phyloP scores from a whole-genome alignment of 441 rosid species.

The Viola pubescens region DNA sequence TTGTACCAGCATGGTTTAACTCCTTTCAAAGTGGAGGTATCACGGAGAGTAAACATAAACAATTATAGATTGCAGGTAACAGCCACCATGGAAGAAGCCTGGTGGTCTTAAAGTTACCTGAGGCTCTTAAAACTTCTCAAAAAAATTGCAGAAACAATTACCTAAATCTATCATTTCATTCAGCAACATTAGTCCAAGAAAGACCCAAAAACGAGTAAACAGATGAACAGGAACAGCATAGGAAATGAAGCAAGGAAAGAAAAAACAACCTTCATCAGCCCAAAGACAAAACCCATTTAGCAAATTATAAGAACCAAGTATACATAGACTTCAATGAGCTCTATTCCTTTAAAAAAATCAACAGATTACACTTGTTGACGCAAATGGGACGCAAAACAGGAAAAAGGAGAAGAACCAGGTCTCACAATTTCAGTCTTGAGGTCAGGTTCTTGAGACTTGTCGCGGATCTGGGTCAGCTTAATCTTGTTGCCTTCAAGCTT shows the following conservation, averaged over 20 bases:
- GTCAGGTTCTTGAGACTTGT: slow-evolving; percentile 23
- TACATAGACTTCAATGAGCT: slow-evolving; percentile 1
- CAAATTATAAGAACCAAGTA: slow-evolving; percentile 1
- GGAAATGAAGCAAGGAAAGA: background rate
- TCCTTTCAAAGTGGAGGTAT: too few species aligned
- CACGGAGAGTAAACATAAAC: too few species aligned
- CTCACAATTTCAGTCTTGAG: slow-evolving; percentile 23
- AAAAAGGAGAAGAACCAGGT: background rate
- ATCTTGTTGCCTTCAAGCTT: slow-evolving; percentile 22
- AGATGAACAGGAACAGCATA: background rate
- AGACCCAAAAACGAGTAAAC: background rate
- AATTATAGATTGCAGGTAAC: too few species aligned
- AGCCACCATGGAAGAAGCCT: too few species aligned
- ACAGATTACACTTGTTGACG: background rate
- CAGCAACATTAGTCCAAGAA: too few species aligned
- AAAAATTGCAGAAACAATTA: too few species aligned
- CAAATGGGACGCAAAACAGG: background rate
- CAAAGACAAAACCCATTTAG: background rate
- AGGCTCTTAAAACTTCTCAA: too few species aligned
- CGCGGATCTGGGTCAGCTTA: slow-evolving; percentile 27
- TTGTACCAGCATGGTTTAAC: too few species aligned
- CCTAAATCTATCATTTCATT: too few species aligned
- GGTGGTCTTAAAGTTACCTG: too few species aligned
- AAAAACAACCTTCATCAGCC: background rate
- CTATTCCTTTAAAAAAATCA: background rate